Evolutionary conservation across 2,329 filamentous ascomycete genomes (phyloP), one percentile per base, ranked within the genome.

Genomic region (Huntiella omanensis): DNA sequence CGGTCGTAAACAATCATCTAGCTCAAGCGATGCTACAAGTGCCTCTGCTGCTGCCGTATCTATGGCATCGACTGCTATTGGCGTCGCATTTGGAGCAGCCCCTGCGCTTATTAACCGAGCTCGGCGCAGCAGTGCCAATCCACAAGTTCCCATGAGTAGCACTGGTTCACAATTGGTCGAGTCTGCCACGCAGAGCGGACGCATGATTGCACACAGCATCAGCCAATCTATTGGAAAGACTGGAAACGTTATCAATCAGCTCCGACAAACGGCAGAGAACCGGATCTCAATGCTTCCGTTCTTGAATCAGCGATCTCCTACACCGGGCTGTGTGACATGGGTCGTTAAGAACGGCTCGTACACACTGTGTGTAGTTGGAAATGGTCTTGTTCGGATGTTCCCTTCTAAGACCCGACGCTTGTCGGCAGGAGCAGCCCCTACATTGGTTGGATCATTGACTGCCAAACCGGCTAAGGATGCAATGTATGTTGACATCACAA

Each of bases 201-300:
- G 80, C 57, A 78, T 76, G 17, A 70, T 87, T 46, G 80, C 80
- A 46, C 77, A 77, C 43, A 80, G 79, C 40, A 77, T 87, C 51
- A 83, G 76, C 57, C 77, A 76, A 57, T 84, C 81, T 3, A 70
- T 85, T 22, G 79, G 77, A 36, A 80, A 79, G 57, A 81, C 79
- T n/a, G 80, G 77, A 48, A 75, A 70, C 11, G 72, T 71, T 38
- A 75, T 81, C 58, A 80, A 69, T 53, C 75, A 81, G 53, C 70
- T 86, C 49, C 76, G 81, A 40, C 80, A 85, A 54, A 81, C 75
- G 0, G 77, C 77, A 8, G 81, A 85, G 57, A 85, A 83, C 59
- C 74, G 83, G 51, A 71, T 86, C 37, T 73, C 80, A 40, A 64
- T 85, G 28, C 81, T 80, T 8, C 62, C 64, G 8, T 69, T 71